Evolutionary conservation across 352 stramenopile genomes (phyloP).

Genomic region (Sclerospora graminicola): DNA sequence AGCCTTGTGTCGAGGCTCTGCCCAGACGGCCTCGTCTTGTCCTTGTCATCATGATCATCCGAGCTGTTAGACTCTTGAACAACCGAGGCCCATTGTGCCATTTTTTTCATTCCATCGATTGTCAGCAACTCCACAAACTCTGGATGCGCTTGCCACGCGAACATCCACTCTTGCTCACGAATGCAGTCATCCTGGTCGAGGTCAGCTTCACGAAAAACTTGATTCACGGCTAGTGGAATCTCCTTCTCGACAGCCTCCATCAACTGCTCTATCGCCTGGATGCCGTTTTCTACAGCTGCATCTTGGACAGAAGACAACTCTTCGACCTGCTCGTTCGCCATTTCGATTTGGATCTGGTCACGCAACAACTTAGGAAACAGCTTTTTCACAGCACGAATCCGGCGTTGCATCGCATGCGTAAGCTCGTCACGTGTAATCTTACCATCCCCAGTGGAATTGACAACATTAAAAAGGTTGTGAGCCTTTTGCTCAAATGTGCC

Average conservation of each 20-base stretch:
- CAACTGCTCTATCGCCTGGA: slow-evolving; percentile 49
- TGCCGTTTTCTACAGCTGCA: slow-evolving; percentile 38
- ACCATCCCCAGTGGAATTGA: slow-evolving; percentile 51
- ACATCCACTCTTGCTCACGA: slow-evolving; percentile 71
- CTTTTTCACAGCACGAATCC: slow-evolving; percentile 59
- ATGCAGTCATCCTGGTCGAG: slow-evolving; percentile 76
- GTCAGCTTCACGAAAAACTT: slow-evolving; percentile 72
- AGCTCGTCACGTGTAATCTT: slow-evolving; percentile 77
- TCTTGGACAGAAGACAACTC: slow-evolving; percentile 29
- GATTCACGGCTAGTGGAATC: slow-evolving; percentile 74
- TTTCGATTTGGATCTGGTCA: slow-evolving; percentile 63
- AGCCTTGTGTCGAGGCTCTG: slow-evolving; percentile 42
- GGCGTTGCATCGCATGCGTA: slow-evolving; percentile 49
- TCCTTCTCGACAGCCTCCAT: slow-evolving; percentile 77
- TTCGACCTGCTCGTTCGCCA: slow-evolving; percentile 31
- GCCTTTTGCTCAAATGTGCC: slow-evolving; percentile 74
- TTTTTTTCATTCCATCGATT: slow-evolving; percentile 80
- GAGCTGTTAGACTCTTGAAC: slow-evolving; percentile 25
- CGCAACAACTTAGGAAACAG: slow-evolving; percentile 66
- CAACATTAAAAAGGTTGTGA: slow-evolving; percentile 61
- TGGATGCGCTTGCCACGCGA: slow-evolving; percentile 63
- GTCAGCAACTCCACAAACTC: slow-evolving; percentile 80
- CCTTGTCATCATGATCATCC: slow-evolving; percentile 17
- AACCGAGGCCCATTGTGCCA: slow-evolving; percentile 66
- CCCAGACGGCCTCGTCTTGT: slow-evolving; percentile 10